These are phyloP conservation scores for Rosa hybrid DNA, from an alignment of 331 rosid genomes.

Conservation along the genomic window DNA sequence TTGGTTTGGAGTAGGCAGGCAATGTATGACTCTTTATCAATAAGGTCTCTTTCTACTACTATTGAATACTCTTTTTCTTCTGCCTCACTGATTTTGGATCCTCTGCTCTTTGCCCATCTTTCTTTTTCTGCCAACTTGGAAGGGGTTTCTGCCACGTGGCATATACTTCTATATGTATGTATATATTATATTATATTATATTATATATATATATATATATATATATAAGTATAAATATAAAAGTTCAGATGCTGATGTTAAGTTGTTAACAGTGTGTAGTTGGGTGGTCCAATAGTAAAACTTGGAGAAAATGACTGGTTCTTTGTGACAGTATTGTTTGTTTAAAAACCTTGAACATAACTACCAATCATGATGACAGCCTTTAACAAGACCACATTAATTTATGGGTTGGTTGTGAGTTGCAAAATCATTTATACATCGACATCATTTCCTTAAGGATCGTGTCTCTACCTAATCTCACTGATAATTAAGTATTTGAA, in stretches of 20 bases:
- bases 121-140: conserved; percentile 6
- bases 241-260: background rate
- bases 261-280: background rate
- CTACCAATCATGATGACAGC: background rate
- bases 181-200: background rate
- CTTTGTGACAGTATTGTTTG: background rate
- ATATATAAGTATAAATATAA: too few species aligned
- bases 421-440: background rate
- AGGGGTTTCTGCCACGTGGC: conserved; percentile 11
- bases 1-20: conserved; percentile 32
- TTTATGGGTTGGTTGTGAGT: background rate
- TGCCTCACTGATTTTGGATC: conserved; percentile 34
- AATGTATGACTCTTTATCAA: conserved; percentile 16
- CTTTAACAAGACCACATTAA: background rate
- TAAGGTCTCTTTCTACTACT: conserved; percentile 19
- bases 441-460: background rate
- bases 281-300: background rate
- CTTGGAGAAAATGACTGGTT: background rate
- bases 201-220: too few species aligned
- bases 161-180: background rate
- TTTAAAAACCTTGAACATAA: background rate
- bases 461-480: background rate
- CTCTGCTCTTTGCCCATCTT: conserved; percentile 17
- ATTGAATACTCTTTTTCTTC: background rate
- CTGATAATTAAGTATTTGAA: background rate